Evolutionary conservation across 2,329 filamentous ascomycete species (phyloP), one percentile per base, ranked within the genome.

Genomic region (Fonsecaea multimorphosa): DNA sequence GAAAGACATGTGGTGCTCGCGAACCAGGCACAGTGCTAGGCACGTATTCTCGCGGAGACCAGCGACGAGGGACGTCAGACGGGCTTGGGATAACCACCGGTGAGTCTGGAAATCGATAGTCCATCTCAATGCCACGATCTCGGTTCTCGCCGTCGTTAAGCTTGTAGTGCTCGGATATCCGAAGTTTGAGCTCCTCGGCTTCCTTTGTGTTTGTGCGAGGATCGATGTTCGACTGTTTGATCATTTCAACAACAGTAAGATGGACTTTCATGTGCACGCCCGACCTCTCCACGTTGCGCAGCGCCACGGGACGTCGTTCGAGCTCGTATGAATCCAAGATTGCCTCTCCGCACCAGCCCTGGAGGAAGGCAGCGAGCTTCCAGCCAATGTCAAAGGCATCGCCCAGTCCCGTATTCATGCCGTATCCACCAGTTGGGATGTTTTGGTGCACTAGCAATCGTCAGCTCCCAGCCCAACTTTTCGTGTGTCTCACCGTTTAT

Each of bases 361-460:
- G 76, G 1, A 84, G 72, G 3, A 81, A 82, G 1, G 79, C 75
- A 0, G 81, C 78, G 2, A 87, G 75, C 69, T 86, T 86, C 84
- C 85, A 87, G 27, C 80, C 82, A 0, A 87, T 76, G 63, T 86
- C 86, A 31, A 82, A 77, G 0, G 83, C 80, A 62, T 87, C 85
- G n/a, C 83, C 81, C 22, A 87, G 79, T 0, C 84, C 84, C 0
- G 82, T 83, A 71, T 87, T 87, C 83, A 87, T 85, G 0, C 86
- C 86, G 70, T 86, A 85, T 0, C 84, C 86, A 1, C 84, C 86
- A 67, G 87, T 84, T 11, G 36, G 36, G 36, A 38, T 38, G 12
- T 16, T 14, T n/a, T 85, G 84, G 65, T 87, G 85, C 1, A 83
- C n/a, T n/a, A n/a, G n/a, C n/a, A n/a, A n/a, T n/a, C n/a, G n/a